A percentile compares a stretch with the other conserved stretches of the same genome.
phyloP scores from a whole-genome alignment of 148 eudicot species.

The Agrostemma githago region DNA sequence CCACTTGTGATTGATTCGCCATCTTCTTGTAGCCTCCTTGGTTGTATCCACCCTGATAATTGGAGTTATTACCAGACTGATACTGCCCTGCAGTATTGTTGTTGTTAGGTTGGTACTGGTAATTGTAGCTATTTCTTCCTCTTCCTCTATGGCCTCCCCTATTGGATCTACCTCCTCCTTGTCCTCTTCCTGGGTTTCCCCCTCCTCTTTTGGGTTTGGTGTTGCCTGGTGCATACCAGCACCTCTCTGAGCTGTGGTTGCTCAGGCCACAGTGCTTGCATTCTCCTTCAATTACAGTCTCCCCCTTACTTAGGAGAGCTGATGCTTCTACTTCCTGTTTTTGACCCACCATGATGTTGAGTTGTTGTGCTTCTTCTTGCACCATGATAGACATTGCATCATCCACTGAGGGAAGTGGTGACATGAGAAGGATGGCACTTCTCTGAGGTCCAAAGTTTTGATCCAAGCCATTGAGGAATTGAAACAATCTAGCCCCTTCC shows the following conservation, averaged over 20 bases:
- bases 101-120: neutral
- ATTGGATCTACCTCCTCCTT: too few relatives aligned
- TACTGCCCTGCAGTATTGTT: neutral
- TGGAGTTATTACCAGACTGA: too few relatives aligned
- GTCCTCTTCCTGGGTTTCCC: neutral
- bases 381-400: neutral
- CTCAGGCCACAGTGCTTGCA: neutral
- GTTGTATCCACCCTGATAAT: too few relatives aligned
- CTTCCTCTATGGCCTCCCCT: neutral
- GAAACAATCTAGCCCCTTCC: neutral
- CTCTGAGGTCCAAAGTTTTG: neutral
- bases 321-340: neutral
- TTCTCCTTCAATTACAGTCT: neutral
- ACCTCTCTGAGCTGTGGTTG: neutral
- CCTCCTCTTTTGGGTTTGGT: neutral
- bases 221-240: neutral
- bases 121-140: neutral
- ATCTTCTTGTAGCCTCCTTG: neutral
- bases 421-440: neutral
- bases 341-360: too few relatives aligned
- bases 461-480: neutral
- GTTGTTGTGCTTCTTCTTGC: neutral
- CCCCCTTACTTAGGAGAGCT: neutral
- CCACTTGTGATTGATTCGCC: neutral
- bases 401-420: neutral